Evolutionary conservation across 1,284 basidiomycete species (phyloP), one percentile per base, ranked within the genome.

Genomic region (Tremellales sp.): DNA sequence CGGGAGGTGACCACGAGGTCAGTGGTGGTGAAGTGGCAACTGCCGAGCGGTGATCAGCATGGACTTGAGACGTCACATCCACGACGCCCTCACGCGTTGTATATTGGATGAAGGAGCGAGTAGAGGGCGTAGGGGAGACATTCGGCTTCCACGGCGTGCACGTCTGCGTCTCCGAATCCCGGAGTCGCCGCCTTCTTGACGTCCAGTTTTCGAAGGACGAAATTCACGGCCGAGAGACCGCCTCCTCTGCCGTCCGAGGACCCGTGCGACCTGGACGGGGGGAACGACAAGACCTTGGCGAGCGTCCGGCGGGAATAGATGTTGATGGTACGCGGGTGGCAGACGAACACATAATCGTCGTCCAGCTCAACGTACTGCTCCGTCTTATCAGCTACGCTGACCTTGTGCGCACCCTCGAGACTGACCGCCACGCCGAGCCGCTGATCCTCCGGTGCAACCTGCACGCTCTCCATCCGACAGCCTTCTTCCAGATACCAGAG

Each of bases 301-400:
- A 41, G 45, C 5, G 61, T 58, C 16, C 27, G 18, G 25, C 68
- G 60, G 7, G 58, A 63, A 45, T 60, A 65, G 21, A 68, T 54
- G 43, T 58, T 53, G 36, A 68, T 43, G 28, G 56, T 50, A 5
- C 26, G 12, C 12, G 35, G 28, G 13, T 49, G 45, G 44, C 68
- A 70, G 38, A 70, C 26, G 43, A 68, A 72, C 25, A 70, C 50
- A 47, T 49, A 62, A 14, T 68, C 54, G 41, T 72, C 67, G 49
- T 72, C 70, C 32, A 72, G 59, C 39, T 72, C 70, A 36, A 72
- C 58, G 45, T 72, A 72, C 67, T 70, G 49, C 13, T 24, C 14
- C 8, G 16, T 16, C 8, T 36, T 8, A 48, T 53, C 40, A 60
- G 50, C 29, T 10, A 8, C 5, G 14, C 8, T 37, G 5, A 19